Base-by-base conservation (phyloP, 257 asterid species). In the Gynochthodes officinalis region DNA sequence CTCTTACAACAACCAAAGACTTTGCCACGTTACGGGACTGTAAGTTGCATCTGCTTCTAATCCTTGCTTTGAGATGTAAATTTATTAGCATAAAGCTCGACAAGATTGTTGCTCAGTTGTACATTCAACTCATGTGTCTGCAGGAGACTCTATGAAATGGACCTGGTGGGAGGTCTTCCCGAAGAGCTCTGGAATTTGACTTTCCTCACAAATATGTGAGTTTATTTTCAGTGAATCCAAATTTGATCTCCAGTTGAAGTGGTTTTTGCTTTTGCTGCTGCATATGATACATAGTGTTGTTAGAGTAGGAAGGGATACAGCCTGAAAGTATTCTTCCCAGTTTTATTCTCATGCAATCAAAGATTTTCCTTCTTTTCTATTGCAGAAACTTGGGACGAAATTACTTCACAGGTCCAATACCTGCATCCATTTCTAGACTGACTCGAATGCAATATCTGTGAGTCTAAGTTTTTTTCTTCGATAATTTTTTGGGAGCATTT, bases 381-480 rank as follows among this genome's bases (percentile, higher is more conserved):
- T 78, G 80, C 89, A 89, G 97, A 75, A 67, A 86, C 73, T 75
- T 91, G 81, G 81, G 23, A 3, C 85, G 80, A 77, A 91, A 91
- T 83, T 85, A 61, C 73, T 81, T 92, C 71, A 81, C 84, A 1
- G 96, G 96, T 75, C 82, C 83, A n/a, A 19, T 89, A 10, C 77
- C 96, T 49, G 76, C 96, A 66, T 78, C 89, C 37, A 66, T 89
- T 63, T 87, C 81, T 71, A 83, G 81, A 69, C 84, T 92, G 64
- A 80, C 79, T 84, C 83, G 86, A 7, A 72, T 89, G 96, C 89
- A 85, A 76, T 83, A 82, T 79, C 57, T 92, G 97, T 92, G 83
- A 75, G 88, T 60, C 54, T 50, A 42, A 18, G 27, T 7, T 23
- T 4, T 9, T 23, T 35, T 35, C 48, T 27, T 40, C 28, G 3